phyloP scores from a whole-genome alignment of 306 rosid species.

The Medicago ruthenica region DNA sequence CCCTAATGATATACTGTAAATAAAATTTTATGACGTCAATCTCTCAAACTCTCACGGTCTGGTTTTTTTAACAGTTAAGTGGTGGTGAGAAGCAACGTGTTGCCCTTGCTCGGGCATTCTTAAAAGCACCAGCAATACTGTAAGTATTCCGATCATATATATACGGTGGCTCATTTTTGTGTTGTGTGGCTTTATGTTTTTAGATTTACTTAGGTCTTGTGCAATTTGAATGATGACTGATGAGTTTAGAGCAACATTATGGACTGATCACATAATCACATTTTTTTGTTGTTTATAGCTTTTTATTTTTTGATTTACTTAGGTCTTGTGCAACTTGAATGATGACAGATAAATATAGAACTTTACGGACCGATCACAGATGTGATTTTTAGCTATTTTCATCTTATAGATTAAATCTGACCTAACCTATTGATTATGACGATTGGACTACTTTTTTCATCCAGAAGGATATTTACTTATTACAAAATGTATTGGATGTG shows the following conservation, averaged over 20 bases:
- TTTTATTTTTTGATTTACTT: conserved; percentile 18
- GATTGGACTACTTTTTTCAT: conserved; percentile 2
- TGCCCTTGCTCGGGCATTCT: conserved; percentile 94
- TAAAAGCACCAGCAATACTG: conserved; percentile 94
- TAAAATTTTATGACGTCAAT: conserved; percentile 15
- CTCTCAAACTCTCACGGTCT: conserved; percentile 34
- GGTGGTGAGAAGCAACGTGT: conserved; percentile 99
- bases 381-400: conserved; percentile 1
- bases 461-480: not conserved
- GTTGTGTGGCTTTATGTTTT: conserved; percentile 5
- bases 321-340: conserved; percentile 13
- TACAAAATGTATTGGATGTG: conserved; percentile 10
- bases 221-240: conserved; percentile 16
- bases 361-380: not conserved
- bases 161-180: conserved; percentile 12
- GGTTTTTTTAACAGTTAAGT: conserved; percentile 69
- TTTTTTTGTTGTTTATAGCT: no score
- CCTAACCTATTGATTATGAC: not conserved
- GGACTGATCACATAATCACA: conserved; percentile 2
- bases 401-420: not conserved
- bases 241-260: not conserved
- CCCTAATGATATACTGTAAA: not conserved
- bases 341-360: not conserved
- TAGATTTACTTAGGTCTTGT: conserved; percentile 1
- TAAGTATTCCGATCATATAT: conserved; percentile 50